A percentile compares a stretch with the other conserved stretches of the same genome.
Conservation (phyloP, 257 asterid species). For the Datura wrightii region DNA sequence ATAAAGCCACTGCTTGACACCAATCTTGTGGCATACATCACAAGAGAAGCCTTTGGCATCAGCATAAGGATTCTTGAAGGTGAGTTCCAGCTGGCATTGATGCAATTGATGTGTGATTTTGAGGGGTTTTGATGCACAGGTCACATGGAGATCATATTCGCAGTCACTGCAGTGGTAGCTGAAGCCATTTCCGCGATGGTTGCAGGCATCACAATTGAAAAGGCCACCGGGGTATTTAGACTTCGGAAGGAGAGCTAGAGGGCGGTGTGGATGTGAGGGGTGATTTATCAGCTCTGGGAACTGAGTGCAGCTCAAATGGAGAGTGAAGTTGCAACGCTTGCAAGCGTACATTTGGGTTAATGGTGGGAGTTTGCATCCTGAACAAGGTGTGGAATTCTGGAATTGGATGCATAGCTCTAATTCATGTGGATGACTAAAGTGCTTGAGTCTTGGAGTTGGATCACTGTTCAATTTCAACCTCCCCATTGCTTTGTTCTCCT, state of each 20-base stretch:
- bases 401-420: slow-evolving; percentile 39
- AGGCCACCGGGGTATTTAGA: slow-evolving; percentile 53
- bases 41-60: slow-evolving; percentile 57
- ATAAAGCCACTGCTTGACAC: slow-evolving; percentile 67
- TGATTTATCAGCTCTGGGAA: slow-evolving; percentile 59
- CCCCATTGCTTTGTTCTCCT: slow-evolving; percentile 43
- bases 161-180: slow-evolving; percentile 65
- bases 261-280: slow-evolving; percentile 60
- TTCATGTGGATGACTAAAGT: slow-evolving; percentile 61
- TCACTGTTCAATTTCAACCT: slow-evolving; percentile 37
- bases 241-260: slow-evolving; percentile 53
- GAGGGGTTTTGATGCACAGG: slow-evolving; percentile 60
- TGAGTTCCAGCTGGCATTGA: slow-evolving; percentile 56
- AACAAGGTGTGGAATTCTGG: slow-evolving; percentile 47
- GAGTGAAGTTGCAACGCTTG: slow-evolving; percentile 59
- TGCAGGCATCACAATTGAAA: slow-evolving; percentile 71
- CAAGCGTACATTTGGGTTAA: slow-evolving; percentile 57
- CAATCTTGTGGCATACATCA: slow-evolving; percentile 55
- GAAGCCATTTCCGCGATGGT: slow-evolving; percentile 54
- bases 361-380: slow-evolving; percentile 61
- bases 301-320: slow-evolving; percentile 57
- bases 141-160: slow-evolving; percentile 62
- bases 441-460: slow-evolving; percentile 36
- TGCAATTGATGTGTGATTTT: slow-evolving; percentile 50
- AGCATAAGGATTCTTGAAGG: slow-evolving; percentile 54